These are phyloP conservation scores for Macrolepiota dolichaula DNA, from an alignment of 768 basidiomycete genomes.

Conservation along the genomic window DNA sequence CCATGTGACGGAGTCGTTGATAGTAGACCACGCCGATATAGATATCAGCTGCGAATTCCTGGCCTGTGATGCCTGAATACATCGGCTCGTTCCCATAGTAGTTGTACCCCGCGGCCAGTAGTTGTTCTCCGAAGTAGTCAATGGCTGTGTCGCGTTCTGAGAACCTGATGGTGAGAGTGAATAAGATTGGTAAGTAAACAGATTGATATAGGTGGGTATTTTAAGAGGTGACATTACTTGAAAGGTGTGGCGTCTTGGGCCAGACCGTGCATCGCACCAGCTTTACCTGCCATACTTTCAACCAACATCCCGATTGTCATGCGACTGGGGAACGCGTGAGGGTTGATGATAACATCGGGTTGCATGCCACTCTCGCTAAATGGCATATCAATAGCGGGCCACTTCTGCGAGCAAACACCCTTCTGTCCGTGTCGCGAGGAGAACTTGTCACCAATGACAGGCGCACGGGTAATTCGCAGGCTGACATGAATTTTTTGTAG, in stretches of 20 bases:
- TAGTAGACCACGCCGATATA: slow-evolving; percentile 99
- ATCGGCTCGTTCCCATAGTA: slow-evolving; percentile 99
- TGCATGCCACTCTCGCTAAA: slow-evolving; percentile 99
- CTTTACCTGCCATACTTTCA: slow-evolving; percentile 99
- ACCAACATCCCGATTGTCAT: slow-evolving; percentile 99
- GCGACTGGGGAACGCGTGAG: slow-evolving; percentile 97
- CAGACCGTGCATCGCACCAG: slow-evolving; percentile 96
- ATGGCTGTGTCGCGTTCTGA: slow-evolving; percentile 96
- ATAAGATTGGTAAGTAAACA: background rate
- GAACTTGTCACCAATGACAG: slow-evolving; percentile 99
- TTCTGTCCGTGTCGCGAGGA: slow-evolving; percentile 99
- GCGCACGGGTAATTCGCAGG: slow-evolving; percentile 87
- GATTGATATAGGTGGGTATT: slow-evolving; percentile 6
- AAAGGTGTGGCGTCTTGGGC: slow-evolving; percentile 99
- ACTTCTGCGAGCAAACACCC: slow-evolving; percentile 99
- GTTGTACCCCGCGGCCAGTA: slow-evolving; percentile 92
- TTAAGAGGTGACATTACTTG: slow-evolving; percentile 49
- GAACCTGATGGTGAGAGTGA: slow-evolving; percentile 53
- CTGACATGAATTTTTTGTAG: slow-evolving; percentile 93
- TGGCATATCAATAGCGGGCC: slow-evolving; percentile 98
- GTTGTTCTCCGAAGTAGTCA: slow-evolving; percentile 95
- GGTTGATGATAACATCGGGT: slow-evolving; percentile 99
- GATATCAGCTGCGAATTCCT: slow-evolving; percentile 98
- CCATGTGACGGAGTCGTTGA: slow-evolving; percentile 98
- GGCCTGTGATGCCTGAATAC: slow-evolving; percentile 99